phyloP scores from a whole-genome alignment of 2,329 filamentous ascomycete species.

The Colletotrichum salicis region DNA sequence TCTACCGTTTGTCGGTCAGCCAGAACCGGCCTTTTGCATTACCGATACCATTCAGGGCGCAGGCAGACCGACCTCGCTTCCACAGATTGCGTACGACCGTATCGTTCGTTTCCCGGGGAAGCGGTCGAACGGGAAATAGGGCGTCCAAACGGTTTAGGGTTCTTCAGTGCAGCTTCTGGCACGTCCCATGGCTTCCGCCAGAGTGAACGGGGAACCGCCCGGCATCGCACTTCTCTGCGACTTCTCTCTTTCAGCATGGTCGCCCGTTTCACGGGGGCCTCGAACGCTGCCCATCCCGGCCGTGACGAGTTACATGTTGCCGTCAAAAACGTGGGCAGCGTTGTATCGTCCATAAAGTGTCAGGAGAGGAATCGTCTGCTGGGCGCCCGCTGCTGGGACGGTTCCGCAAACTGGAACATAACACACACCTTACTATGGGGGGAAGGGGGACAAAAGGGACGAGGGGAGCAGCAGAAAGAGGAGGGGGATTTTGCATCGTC shows the following conservation, averaged over 20 bases:
- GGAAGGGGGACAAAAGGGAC: background rate
- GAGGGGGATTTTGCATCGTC: background rate
- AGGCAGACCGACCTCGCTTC: background rate
- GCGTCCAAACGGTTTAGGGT: conserved; percentile 25
- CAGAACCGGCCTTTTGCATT: background rate
- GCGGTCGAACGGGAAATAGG: conserved; percentile 2
- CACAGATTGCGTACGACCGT: background rate
- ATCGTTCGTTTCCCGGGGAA: background rate
- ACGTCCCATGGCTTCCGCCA: conserved; percentile 18
- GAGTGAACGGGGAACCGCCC: conserved; percentile 22
- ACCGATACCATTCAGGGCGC: background rate
- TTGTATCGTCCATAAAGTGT: conserved; percentile 18
- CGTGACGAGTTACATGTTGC: conserved; percentile 16
- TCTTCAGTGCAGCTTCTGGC: conserved; percentile 30
- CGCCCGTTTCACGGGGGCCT: conserved; percentile 18
- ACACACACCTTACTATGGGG: background rate
- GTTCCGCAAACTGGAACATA: conserved; percentile 1
- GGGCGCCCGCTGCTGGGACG: conserved; percentile 5
- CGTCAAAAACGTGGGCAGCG: conserved; percentile 32
- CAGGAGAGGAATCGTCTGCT: conserved; percentile 4
- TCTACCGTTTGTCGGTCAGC: background rate
- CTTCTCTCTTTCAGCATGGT: background rate
- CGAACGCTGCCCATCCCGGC: conserved; percentile 16
- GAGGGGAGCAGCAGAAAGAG: background rate
- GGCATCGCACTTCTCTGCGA: background rate